Evolutionary conservation across 371 early-diverging fungal species (phyloP).

Genomic region (Apophysomyces trapeziformis): DNA sequence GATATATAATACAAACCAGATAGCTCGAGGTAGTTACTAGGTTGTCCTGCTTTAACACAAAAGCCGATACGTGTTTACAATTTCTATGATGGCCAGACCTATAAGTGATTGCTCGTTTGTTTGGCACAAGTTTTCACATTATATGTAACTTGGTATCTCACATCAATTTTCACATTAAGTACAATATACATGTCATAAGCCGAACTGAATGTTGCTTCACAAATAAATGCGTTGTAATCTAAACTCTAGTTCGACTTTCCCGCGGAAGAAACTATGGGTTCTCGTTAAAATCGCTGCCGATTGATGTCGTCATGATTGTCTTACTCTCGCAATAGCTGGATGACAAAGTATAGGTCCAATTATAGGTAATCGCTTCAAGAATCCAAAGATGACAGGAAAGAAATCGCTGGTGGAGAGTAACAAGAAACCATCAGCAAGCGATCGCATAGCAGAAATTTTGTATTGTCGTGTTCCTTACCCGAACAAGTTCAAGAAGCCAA

Average conservation of each 20-base stretch:
- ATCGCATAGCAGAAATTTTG: not conserved
- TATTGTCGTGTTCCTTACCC: slow-evolving; percentile 64
- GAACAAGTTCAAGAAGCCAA: slow-evolving; percentile 96
- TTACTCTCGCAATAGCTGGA: slow-evolving; percentile 81
- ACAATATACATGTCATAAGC: too few species aligned
- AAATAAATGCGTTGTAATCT: not conserved
- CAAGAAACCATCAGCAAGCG: not conserved
- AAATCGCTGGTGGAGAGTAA: slow-evolving; percentile 74
- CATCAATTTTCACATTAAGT: too few species aligned
- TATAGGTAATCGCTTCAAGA: slow-evolving; percentile 86
- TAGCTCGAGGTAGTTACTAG: too few species aligned
- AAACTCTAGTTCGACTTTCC: slow-evolving; percentile 8
- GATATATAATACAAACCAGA: too few species aligned
- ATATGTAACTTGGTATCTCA: too few species aligned
- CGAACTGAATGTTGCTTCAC: too few species aligned
- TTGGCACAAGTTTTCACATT: too few species aligned
- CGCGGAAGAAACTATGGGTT: not conserved
- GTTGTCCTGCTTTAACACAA: too few species aligned
- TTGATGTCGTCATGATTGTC: not conserved
- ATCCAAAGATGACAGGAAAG: slow-evolving; percentile 91
- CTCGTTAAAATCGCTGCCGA: not conserved
- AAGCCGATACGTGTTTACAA: too few species aligned
- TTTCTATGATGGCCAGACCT: too few species aligned
- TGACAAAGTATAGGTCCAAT: slow-evolving; percentile 86
- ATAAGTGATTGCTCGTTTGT: too few species aligned